Percentiles rank a stretch among this genome's conserved stretches.
Conservation (phyloP, 805 yeast genomes). For the Wickerhamiella spandovensis region DNA sequence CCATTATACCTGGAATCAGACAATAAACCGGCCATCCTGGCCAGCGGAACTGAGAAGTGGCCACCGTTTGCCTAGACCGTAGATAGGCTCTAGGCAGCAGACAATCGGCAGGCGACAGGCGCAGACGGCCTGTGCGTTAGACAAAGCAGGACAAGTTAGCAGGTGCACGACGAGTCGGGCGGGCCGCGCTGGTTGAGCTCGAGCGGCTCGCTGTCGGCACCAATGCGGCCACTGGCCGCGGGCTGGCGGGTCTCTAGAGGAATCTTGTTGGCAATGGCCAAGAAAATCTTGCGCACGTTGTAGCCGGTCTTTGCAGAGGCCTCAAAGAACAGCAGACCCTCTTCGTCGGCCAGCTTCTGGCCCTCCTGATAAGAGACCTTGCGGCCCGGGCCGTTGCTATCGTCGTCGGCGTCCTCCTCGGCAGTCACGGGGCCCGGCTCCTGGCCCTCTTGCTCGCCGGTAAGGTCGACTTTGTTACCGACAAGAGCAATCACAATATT, state of each 20-base stretch:
- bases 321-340: conserved; percentile 80
- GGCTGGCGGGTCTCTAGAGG: conserved; percentile 35
- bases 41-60: too few relatives aligned
- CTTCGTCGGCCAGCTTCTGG: conserved; percentile 74
- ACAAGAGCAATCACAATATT: conserved; percentile 86
- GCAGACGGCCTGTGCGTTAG: too few relatives aligned
- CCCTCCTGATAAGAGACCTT: conserved; percentile 85
- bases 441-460: conserved; percentile 29
- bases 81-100: too few relatives aligned
- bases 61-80: too few relatives aligned
- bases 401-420: conserved; percentile 24
- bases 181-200: conserved; percentile 11
- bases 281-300: conserved; percentile 82
- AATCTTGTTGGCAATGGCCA: conserved; percentile 78
- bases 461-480: conserved; percentile 81
- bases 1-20: background rate
- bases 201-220: conserved; percentile 14
- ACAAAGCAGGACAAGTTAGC: too few relatives aligned
- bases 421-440: conserved; percentile 20
- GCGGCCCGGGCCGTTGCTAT: conserved; percentile 30
- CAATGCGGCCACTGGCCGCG: conserved; percentile 17
- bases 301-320: conserved; percentile 85
- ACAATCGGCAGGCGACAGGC: too few relatives aligned
- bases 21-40: background rate
- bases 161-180: conserved; percentile 15